Evolutionary conservation across 805 yeast genomes (phyloP), one percentile per base, ranked within the genome.

Genomic region (Candida oleophila): DNA sequence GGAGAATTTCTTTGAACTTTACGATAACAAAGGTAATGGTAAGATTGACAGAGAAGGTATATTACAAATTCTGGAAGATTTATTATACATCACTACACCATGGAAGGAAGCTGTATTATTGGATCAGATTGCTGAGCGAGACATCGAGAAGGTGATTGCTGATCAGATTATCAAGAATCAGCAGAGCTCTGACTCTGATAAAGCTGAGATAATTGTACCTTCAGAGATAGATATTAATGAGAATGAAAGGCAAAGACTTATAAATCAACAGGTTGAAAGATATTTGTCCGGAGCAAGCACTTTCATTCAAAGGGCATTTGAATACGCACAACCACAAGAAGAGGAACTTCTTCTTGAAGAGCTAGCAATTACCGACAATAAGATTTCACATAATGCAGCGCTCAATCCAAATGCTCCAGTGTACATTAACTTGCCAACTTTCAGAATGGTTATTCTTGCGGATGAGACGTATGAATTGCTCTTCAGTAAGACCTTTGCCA

Each of bases 391-490:
- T 42, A 89, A 90, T 59, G 88, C 82, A 3, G 96, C 96, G 0
- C 68, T 89, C 34, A 88, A 89, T 59, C 96, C 96, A 2, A 74
- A 78, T 28, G 79, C 83, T 28, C 96, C 96, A 1, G 81, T 85
- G 8, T 81, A 70, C 48, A 75, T 91, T 44, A 87, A 86, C 44
- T 69, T 89, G 15, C 89, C 98, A 0, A 90, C 96, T 0, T 92
- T 92, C 68, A 73, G 98, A 51, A 92, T 92, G 99, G 95, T 94
- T 1, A 70, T 94, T 4, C 71, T 92, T 4, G 97, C 98, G 0
- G 97, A 91, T 62, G 98, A 90, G 58, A 87, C 97, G 0, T 86
- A 89, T 55, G 98, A 94, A 63, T 71, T 86, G 36, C 81, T 92
- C 50, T 94, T 94, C 67, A 75, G 88, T 12, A 70, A 74, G 21